Percentiles rank a stretch among this genome's conserved stretches.
Conservation (phyloP, 2,329 filamentous ascomycete genomes). For the Stagonosporopsis vannaccii region DNA sequence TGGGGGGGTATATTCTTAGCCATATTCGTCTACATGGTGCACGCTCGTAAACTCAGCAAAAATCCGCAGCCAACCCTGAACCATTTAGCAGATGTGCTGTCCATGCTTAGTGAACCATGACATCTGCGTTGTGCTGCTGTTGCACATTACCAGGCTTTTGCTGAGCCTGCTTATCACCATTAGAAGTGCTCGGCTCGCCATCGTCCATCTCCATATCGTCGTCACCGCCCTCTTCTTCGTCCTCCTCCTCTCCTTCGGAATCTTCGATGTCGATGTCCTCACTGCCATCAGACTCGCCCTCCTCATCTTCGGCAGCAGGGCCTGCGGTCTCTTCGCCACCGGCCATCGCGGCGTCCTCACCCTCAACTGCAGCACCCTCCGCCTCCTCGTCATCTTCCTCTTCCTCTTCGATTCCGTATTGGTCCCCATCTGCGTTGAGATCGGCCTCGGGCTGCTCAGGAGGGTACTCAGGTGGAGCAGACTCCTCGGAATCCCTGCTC, state of each 20-base stretch:
- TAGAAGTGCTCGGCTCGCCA: slow-evolving; percentile 49
- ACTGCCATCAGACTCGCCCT: slow-evolving; percentile 71
- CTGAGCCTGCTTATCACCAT: slow-evolving; percentile 45
- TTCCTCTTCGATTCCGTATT: slow-evolving; percentile 85
- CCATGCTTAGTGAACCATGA: slow-evolving; percentile 51
- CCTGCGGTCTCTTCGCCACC: slow-evolving; percentile 66
- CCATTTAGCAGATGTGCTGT: background rate
- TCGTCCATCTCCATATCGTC: slow-evolving; percentile 67
- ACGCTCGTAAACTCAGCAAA: slow-evolving; percentile 18
- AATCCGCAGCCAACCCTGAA: background rate
- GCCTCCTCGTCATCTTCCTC: slow-evolving; percentile 72
- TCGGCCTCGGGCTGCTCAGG: slow-evolving; percentile 98
- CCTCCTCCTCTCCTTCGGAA: slow-evolving; percentile 74
- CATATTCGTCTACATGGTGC: slow-evolving; percentile 16
- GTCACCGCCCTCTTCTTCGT: slow-evolving; percentile 66
- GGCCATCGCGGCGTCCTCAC: slow-evolving; percentile 78
- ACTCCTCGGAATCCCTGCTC: slow-evolving; percentile 94
- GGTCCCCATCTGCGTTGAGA: slow-evolving; percentile 78
- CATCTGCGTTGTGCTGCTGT: slow-evolving; percentile 42
- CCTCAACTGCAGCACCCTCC: slow-evolving; percentile 57
- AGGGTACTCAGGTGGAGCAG: slow-evolving; percentile 92
- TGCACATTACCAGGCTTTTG: slow-evolving; percentile 33
- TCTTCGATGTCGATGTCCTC: slow-evolving; percentile 82
- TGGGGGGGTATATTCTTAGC: slow-evolving; percentile 7
- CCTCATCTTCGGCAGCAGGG: slow-evolving; percentile 67